Conservation (phyloP, 306 rosid species). For the Cicer bijugum region DNA sequence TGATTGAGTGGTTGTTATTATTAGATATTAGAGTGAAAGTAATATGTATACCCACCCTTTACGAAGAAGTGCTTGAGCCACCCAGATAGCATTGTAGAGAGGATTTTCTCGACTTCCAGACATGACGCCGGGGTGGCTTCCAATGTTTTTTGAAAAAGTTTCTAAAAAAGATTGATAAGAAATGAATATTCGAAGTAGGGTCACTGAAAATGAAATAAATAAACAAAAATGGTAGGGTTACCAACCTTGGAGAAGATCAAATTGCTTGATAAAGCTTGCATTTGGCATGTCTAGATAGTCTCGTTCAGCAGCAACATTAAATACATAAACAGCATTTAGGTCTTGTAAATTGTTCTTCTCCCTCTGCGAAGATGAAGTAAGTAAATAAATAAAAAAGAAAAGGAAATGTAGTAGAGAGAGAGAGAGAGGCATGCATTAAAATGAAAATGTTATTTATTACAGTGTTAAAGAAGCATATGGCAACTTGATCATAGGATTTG, state of each 20-base stretch:
- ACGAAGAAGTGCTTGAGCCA: constrained; percentile 87
- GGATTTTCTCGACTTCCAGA: constrained; percentile 83
- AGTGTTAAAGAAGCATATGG: constrained; percentile 90
- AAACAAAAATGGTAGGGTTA: no score
- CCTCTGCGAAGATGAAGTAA: constrained; percentile 58
- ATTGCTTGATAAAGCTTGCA: constrained; percentile 81
- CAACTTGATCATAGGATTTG: constrained; percentile 77
- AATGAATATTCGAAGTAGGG: neutral
- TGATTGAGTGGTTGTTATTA: constrained; percentile 27
- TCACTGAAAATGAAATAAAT: no score
- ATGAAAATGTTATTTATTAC: constrained; percentile 50
- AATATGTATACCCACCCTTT: constrained; percentile 63
- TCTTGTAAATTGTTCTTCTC: constrained; percentile 84
- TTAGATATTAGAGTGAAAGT: constrained; percentile 3
- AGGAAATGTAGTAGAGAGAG: neutral
- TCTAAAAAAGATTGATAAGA: constrained; percentile 52
- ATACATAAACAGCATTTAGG: constrained; percentile 72
- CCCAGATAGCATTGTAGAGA: constrained; percentile 92
- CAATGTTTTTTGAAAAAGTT: constrained; percentile 69
- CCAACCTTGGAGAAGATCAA: constrained; percentile 63
- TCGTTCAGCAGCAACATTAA: constrained; percentile 69
- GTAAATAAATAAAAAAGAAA: neutral
- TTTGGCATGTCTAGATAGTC: constrained; percentile 87
- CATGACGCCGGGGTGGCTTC: constrained; percentile 76
- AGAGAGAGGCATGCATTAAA: no score